phyloP scores from a whole-genome alignment of 306 rosid species.

The Calophaca sinica region DNA sequence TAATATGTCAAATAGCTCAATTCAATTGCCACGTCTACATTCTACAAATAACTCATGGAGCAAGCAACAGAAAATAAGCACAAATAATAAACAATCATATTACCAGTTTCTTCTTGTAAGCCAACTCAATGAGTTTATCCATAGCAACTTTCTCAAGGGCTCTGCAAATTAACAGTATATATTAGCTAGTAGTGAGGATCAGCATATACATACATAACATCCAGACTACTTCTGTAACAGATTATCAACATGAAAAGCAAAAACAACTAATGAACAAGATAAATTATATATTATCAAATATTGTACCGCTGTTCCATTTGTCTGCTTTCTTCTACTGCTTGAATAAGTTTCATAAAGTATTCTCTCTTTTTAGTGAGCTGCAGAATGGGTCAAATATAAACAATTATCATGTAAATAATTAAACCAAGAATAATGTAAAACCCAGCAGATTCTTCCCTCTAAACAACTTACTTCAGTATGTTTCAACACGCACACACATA shows the following conservation, averaged over 20 bases:
- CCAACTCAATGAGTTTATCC: conserved; percentile 78
- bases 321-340: conserved; percentile 64
- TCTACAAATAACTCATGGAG: conserved; percentile 16
- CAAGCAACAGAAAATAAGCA: conserved; percentile 23
- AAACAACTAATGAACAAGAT: conserved; percentile 24
- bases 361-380: conserved; percentile 70
- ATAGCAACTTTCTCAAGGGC: conserved; percentile 79
- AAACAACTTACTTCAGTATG: conserved; percentile 24
- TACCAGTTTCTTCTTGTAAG: conserved; percentile 91
- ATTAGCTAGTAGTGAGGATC: conserved; percentile 42
- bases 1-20: conserved; percentile 32
- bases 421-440: conserved; percentile 26
- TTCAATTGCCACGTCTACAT: conserved; percentile 17
- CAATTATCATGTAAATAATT: conserved; percentile 17
- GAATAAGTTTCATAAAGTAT: conserved; percentile 57
- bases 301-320: conserved; percentile 68
- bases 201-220: conserved; percentile 4
- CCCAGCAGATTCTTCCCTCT: not conserved
- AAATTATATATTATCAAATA: conserved; percentile 33
- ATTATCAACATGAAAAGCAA: conserved; percentile 18
- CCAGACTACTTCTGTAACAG: conserved; percentile 19
- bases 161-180: conserved; percentile 56
- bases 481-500: not conserved
- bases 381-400: conserved; percentile 32
- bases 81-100: not conserved